Percentiles rank a stretch among this genome's conserved stretches.
These are phyloP conservation scores for Nitzschia putrida DNA, from an alignment of 108 stramenopile genomes.

Conservation along the genomic window DNA sequence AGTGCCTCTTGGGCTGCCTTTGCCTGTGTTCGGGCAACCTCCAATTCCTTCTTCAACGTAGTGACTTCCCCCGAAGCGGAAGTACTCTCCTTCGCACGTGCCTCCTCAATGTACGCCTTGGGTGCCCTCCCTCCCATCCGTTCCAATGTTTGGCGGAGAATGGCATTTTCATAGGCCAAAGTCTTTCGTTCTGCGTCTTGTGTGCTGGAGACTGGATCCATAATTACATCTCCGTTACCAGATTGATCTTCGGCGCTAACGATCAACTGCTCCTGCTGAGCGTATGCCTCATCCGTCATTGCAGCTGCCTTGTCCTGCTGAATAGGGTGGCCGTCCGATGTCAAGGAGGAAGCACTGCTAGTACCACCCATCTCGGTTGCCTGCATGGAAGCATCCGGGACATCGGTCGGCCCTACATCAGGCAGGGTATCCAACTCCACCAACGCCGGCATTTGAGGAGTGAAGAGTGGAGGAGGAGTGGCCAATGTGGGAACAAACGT, in stretches of 20 bases:
- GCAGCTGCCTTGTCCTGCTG: conserved; percentile 30
- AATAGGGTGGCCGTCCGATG: conserved; percentile 49
- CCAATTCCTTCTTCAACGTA: conserved; percentile 44
- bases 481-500: conserved; percentile 83
- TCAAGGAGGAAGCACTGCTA: conserved; percentile 67
- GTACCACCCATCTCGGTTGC: conserved; percentile 37
- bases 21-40: conserved; percentile 40
- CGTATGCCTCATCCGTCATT: conserved; percentile 20
- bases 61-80: conserved; percentile 27
- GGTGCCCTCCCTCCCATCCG: conserved; percentile 68
- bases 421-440: conserved; percentile 74
- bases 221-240: conserved; percentile 64
- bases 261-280: conserved; percentile 58
- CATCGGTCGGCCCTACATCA: conserved; percentile 51
- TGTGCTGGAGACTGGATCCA: conserved; percentile 47
- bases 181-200: conserved; percentile 69
- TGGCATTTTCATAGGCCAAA: conserved; percentile 76
- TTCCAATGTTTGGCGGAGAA: conserved; percentile 74
- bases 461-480: conserved; percentile 80
- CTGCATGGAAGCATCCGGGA: conserved; percentile 38
- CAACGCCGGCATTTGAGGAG: conserved; percentile 75
- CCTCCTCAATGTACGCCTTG: conserved; percentile 67
- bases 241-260: conserved; percentile 77
- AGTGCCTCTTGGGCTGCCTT: conserved; percentile 37
- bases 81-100: conserved; percentile 28